These are phyloP conservation scores for Dictyostelium brefeldianum DNA, from an alignment of 78 protist genomes.

Conservation along the genomic window DNA sequence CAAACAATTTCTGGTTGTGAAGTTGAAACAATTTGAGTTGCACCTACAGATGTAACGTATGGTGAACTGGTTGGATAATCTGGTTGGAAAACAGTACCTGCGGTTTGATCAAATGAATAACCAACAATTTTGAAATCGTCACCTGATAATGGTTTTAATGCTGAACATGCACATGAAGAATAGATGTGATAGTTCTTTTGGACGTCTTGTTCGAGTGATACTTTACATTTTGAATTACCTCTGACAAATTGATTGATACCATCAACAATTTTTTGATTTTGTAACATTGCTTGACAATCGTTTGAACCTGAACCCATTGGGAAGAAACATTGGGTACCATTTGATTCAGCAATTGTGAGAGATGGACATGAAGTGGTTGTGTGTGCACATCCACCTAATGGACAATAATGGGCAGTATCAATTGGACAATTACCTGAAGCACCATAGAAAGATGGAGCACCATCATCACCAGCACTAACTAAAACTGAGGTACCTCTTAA, in stretches of 20 bases:
- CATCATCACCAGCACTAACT: slow-evolving; percentile 88
- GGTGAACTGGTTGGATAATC: slow-evolving; percentile 85
- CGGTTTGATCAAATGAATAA: slow-evolving; percentile 14
- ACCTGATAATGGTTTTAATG: slow-evolving; percentile 11
- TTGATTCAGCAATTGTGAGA: slow-evolving; percentile 44
- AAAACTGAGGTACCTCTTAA: slow-evolving; percentile 80
- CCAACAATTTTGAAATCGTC: slow-evolving; percentile 1
- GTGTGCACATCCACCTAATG: slow-evolving; percentile 77
- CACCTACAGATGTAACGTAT: slow-evolving; percentile 74
- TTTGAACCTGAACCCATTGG: slow-evolving; percentile 53
- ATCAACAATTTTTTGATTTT: neutral
- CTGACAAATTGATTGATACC: slow-evolving; percentile 37
- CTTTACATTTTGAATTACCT: slow-evolving; percentile 16
- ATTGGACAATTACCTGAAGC: slow-evolving; percentile 83
- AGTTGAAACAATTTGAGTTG: slow-evolving; percentile 32
- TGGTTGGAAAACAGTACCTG: slow-evolving; percentile 74
- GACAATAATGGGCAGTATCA: slow-evolving; percentile 53
- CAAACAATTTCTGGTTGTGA: slow-evolving; percentile 47
- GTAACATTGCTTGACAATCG: slow-evolving; percentile 18
- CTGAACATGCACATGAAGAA: slow-evolving; percentile 39
- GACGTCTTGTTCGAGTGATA: slow-evolving; percentile 22
- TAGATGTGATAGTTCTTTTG: slow-evolving; percentile 59
- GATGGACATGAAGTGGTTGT: slow-evolving; percentile 28
- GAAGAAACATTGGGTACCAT: slow-evolving; percentile 79
- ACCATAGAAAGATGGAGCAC: slow-evolving; percentile 71